Percentiles rank a stretch among this genome's conserved stretches.
These are phyloP conservation scores for Fonsecaea erecta DNA, from an alignment of 2,329 filamentous ascomycete genomes.

Conservation along the genomic window DNA sequence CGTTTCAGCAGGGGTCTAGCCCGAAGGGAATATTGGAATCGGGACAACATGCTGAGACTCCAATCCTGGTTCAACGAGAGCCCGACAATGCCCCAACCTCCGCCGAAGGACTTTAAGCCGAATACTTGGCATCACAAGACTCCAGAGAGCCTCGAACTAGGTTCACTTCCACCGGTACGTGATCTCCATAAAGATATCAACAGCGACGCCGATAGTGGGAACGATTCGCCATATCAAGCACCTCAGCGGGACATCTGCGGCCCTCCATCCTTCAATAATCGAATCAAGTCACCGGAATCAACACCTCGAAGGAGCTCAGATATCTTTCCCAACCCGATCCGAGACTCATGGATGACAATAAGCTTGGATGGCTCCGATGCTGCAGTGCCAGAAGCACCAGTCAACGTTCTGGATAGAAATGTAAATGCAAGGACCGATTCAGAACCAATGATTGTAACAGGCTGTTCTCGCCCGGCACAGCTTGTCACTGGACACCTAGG, in stretches of 20 bases:
- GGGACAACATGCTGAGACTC: constrained; percentile 27
- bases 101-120: neutral
- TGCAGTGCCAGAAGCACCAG: neutral
- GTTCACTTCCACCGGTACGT: neutral
- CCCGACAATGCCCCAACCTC: neutral
- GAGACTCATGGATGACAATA: constrained; percentile 11
- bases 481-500: no score
- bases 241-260: neutral
- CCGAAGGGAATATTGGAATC: constrained; percentile 19
- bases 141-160: neutral
- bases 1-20: constrained; percentile 8
- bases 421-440: neutral
- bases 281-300: neutral
- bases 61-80: constrained; percentile 1
- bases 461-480: no score
- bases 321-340: neutral
- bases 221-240: neutral
- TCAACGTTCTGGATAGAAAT: neutral
- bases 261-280: neutral
- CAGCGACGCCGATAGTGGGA: neutral
- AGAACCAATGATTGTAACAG: neutral
- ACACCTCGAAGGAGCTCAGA: neutral
- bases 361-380: neutral
- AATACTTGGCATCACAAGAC: neutral
- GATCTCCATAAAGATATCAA: neutral